Evolutionary conservation across 2,329 filamentous ascomycete species (phyloP), one percentile per base, ranked within the genome.

Genomic region (Cladosporium velox): DNA sequence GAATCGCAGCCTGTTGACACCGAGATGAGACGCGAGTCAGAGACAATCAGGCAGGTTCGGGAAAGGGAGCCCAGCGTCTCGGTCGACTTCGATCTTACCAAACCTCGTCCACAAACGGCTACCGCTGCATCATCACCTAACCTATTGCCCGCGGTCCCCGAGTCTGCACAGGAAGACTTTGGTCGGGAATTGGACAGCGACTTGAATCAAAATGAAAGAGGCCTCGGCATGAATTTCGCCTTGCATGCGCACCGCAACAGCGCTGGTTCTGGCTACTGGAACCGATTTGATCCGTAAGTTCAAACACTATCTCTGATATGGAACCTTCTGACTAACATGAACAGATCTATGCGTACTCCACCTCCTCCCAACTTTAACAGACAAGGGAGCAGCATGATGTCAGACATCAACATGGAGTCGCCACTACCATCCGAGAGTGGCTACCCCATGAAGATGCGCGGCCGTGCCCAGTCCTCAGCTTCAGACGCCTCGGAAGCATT

Each of bases 41-140:
- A 98, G 78, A 95, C 98, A 5, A 92, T 99, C 69, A 91, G 92
- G 60, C 95, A 97, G 78, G 93, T 98, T 32, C 90, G 93, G 51
- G 95, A 98, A 77, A 94, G 90, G 72, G 93, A 97, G 73, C 85
- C 68, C 57, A 74, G 73, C 64, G 70, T 88, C 64, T 63, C 69
- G 14, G 49, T 49, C 34, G 73, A 76, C n/a, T 69, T 75, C n/a
- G 74, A 75, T 58, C 65, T 72, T 15, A 65, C 76, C 57, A 70
- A 79, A 65, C 66, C 73, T 70, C 77, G 79, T 12, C 75, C 84
- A 58, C 78, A 83, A 63, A 85, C 72, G 71, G 81, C 81, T 26
- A 89, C 88, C 2, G 84, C 87, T 1, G 84, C 89, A 41, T 91
- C 90, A 0, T 93, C 90, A 8, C 91, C 91, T 0, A 88, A 81